These are phyloP conservation scores for Pelargonium australe DNA, from an alignment of 441 rosid species.

Conservation along the genomic window DNA sequence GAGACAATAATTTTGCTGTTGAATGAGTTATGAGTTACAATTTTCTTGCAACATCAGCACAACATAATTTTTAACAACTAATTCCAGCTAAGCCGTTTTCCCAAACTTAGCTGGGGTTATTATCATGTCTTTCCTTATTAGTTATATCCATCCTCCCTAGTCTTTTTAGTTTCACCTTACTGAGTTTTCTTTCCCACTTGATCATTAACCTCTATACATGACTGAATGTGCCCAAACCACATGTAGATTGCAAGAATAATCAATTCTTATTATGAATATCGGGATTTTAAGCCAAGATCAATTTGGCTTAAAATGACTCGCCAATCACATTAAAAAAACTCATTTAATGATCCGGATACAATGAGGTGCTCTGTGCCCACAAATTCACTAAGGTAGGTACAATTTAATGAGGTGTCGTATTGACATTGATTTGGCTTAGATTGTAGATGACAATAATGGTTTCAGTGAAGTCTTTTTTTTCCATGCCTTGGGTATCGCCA, in stretches of 20 bases:
- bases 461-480: too few species aligned
- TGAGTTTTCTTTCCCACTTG: background rate
- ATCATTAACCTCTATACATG: too few species aligned
- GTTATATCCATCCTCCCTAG: background rate
- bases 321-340: too few species aligned
- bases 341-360: too few species aligned
- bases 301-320: too few species aligned
- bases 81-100: background rate
- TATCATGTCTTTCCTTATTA: background rate
- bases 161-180: background rate
- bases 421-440: too few species aligned
- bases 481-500: background rate
- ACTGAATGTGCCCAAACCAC: background rate
- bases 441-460: too few species aligned
- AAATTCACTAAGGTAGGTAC: too few species aligned
- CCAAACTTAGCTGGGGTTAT: conserved; percentile 4
- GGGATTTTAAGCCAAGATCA: too few species aligned
- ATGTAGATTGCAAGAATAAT: background rate
- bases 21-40: background rate
- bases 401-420: too few species aligned
- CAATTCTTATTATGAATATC: too few species aligned
- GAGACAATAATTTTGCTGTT: background rate
- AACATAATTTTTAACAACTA: background rate
- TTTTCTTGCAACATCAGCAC: conserved; percentile 7
- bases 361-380: too few species aligned